Base-by-base conservation (phyloP, 805 yeast species). In the Kodamaea kakaduensis region DNA sequence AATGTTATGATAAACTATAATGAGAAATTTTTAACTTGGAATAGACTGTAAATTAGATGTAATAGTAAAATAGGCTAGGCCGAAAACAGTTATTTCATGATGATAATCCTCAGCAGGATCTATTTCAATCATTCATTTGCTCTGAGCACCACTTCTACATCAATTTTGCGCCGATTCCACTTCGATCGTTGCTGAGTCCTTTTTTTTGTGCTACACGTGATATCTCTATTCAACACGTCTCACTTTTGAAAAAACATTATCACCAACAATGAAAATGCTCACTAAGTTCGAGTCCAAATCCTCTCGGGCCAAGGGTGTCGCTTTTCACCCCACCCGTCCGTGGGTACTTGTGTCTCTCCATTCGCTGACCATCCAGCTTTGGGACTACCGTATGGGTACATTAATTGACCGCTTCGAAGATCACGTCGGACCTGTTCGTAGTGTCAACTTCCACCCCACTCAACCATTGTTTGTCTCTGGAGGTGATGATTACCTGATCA, bases 311-410 rank as follows among this genome's bases (percentile, higher is more conserved):
- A 88, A 93, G 66, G 95, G 97, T 47, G 85, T 93, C 56, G 97
- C 98, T 39, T 88, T 93, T 67, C 96, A 94, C 64, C 96, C 97
- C 35, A 80, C 80, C 47, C 71, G 93, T 60, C 97, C 98, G 41
- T 93, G 96, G 97, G 86, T 88, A 41, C 72, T 93, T 50, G 97
- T 89, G 21, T 88, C 97, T 6, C 73, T 94, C 42, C 93, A 90
- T 61, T 85, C 96, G 17, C 87, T 96, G n/a, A 88, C 96, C n/a
- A 90, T 93, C 58, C 98, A 94, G 62, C 73, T 93, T 45, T 93
- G 99, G 99, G 99, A 93, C 64, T 93, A 94, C 65, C 81, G 99
- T 54, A 93, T 93, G 99, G 99, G 99, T 28, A 88, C 97, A 3
- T 67, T 93, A 57, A 80, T 93, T 56, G 97, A 89, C 61, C 77